phyloP scores from a whole-genome alignment of 2,329 filamentous ascomycete genomes.

The Hymenotorrendiella dingleyae region DNA sequence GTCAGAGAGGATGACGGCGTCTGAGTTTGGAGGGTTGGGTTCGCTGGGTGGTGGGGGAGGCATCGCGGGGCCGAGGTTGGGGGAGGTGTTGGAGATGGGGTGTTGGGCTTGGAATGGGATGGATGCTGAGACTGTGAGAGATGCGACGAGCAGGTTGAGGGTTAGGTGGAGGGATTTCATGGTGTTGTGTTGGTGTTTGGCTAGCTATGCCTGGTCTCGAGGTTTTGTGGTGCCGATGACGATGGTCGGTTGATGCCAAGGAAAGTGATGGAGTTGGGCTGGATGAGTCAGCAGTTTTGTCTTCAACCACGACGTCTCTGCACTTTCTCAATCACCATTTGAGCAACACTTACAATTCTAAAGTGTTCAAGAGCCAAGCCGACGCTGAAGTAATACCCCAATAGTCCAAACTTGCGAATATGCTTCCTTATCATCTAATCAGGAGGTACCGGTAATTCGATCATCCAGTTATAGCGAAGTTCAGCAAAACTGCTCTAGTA shows the following conservation, averaged over 20 bases:
- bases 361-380: background rate
- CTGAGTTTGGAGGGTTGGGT: conserved; percentile 25
- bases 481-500: no score
- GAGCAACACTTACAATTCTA: background rate
- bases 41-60: conserved; percentile 12
- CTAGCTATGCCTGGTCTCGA: background rate
- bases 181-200: conserved; percentile 1
- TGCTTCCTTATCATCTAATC: no score
- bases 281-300: no score
- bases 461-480: no score
- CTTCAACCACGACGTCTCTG: no score
- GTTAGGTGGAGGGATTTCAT: conserved; percentile 15
- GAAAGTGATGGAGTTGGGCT: no score
- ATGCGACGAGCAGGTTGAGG: conserved; percentile 12
- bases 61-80: conserved; percentile 24
- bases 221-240: background rate
- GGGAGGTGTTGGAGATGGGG: conserved; percentile 15
- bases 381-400: no score
- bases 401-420: no score
- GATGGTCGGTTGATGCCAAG: no score
- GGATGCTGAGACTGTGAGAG: conserved; percentile 8
- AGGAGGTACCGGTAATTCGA: no score
- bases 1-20: conserved; percentile 69
- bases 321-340: background rate
- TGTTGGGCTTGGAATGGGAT: conserved; percentile 10